Conservation (phyloP, 2,329 filamentous ascomycete species). For the Xenosphaeropsis pyriputrescens region DNA sequence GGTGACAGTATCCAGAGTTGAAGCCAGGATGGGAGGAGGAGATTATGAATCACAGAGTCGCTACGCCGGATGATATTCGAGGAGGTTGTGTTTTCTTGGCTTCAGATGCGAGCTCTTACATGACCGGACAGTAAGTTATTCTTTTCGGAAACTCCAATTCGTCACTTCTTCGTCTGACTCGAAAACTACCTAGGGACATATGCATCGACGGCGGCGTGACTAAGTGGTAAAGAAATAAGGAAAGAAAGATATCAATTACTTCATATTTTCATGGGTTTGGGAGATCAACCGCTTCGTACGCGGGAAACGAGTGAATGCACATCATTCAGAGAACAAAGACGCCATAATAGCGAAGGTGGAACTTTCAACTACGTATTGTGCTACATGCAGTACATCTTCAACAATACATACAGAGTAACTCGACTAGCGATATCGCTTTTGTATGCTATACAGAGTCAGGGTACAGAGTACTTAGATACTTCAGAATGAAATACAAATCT, state of each 20-base stretch:
- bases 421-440: too few relatives aligned
- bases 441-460: too few relatives aligned
- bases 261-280: too few relatives aligned
- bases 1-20: constrained; percentile 13
- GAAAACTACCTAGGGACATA: constrained; percentile 5
- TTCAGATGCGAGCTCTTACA: constrained; percentile 44
- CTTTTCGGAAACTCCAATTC: not conserved
- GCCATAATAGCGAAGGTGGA: too few relatives aligned
- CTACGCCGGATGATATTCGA: constrained; percentile 20
- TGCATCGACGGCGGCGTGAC: constrained; percentile 12
- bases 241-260: not conserved
- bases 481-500: too few relatives aligned
- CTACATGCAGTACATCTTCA: too few relatives aligned
- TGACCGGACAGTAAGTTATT: constrained; percentile 29
- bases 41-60: constrained; percentile 17
- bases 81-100: constrained; percentile 35
- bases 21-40: constrained; percentile 22
- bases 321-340: too few relatives aligned
- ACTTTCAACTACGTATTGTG: too few relatives aligned
- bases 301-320: too few relatives aligned
- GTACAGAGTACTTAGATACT: too few relatives aligned
- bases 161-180: not conserved
- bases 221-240: constrained; percentile 4
- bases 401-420: too few relatives aligned
- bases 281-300: too few relatives aligned